Percentiles rank a stretch among this genome's conserved stretches.
Evolutionary conservation across 352 stramenopile species (phyloP).

Genomic region (Globisporangium sylvaticum): DNA sequence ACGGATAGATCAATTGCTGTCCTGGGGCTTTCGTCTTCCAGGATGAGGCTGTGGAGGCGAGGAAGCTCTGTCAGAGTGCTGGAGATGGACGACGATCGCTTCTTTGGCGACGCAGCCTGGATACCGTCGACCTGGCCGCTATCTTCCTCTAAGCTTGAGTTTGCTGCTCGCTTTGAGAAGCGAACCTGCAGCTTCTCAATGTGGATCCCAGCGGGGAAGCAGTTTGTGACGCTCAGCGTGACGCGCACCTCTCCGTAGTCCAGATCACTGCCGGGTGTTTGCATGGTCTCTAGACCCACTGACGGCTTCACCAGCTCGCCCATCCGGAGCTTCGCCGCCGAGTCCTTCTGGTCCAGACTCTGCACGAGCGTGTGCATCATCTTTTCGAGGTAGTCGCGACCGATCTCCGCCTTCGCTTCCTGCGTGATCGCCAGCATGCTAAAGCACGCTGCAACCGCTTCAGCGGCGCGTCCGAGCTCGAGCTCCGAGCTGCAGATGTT

Average conservation of each 20-base stretch:
- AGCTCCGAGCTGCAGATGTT: slow-evolving; percentile 59
- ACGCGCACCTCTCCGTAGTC: slow-evolving; percentile 60
- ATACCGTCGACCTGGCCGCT: neutral
- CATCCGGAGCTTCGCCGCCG: slow-evolving; percentile 38
- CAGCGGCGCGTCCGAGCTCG: slow-evolving; percentile 41
- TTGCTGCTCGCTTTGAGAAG: slow-evolving; percentile 20
- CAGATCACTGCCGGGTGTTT: slow-evolving; percentile 31
- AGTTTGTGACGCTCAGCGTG: slow-evolving; percentile 47
- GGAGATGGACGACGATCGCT: slow-evolving; percentile 1
- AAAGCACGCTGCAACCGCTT: slow-evolving; percentile 57
- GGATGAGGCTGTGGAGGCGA: slow-evolving; percentile 18
- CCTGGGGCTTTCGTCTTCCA: slow-evolving; percentile 13
- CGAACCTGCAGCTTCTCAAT: slow-evolving; percentile 49
- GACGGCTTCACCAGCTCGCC: slow-evolving; percentile 46
- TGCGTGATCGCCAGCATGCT: slow-evolving; percentile 56
- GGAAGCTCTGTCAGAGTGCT: neutral
- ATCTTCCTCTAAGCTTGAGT: neutral
- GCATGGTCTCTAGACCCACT: slow-evolving; percentile 52
- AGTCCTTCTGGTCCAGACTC: slow-evolving; percentile 24
- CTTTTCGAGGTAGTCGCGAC: slow-evolving; percentile 41
- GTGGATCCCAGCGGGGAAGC: slow-evolving; percentile 53
- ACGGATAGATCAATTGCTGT: neutral
- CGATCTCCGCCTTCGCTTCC: slow-evolving; percentile 41
- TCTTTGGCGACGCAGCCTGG: neutral
- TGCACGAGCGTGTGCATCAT: slow-evolving; percentile 47